phyloP scores from a whole-genome alignment of 495 filamentous ascomycete species.

The Trichoderma parareesei region DNA sequence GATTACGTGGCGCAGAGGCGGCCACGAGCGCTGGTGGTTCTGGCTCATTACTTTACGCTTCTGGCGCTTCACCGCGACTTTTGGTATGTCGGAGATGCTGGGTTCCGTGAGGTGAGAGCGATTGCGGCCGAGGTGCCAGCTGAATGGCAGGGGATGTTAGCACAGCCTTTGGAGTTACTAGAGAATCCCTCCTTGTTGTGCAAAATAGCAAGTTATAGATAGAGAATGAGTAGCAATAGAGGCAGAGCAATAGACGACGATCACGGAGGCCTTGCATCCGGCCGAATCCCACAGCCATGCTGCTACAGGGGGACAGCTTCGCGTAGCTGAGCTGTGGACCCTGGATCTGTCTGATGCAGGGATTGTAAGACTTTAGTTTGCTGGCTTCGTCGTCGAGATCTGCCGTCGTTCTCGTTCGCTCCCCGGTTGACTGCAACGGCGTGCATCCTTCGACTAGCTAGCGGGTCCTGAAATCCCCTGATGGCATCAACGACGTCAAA shows the following conservation, averaged over 20 bases:
- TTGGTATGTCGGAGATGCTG: slow-evolving; percentile 29
- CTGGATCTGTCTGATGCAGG: background rate
- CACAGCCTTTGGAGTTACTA: slow-evolving; percentile 26
- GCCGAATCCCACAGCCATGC: too few relatives aligned
- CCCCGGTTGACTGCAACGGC: background rate
- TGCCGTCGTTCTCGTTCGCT: slow-evolving; percentile 6
- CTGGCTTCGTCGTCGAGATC: background rate
- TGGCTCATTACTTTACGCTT: slow-evolving; percentile 35
- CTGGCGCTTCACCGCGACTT: slow-evolving; percentile 21
- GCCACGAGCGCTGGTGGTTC: slow-evolving; percentile 31
- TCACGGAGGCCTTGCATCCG: background rate
- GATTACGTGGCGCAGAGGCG: slow-evolving; percentile 24
- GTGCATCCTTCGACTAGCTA: background rate
- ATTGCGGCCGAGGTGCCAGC: slow-evolving; percentile 28
- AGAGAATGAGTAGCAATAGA: too few relatives aligned
- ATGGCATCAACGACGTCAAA: too few relatives aligned
- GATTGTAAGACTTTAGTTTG: background rate
- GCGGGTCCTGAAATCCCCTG: too few relatives aligned
- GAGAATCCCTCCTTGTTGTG: background rate
- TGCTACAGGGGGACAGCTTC: too few relatives aligned
- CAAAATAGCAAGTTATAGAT: background rate
- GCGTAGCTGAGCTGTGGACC: background rate
- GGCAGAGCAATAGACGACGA: background rate
- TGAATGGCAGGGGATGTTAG: slow-evolving; percentile 31
- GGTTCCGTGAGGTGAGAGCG: slow-evolving; percentile 12